phyloP scores from a whole-genome alignment of 2,329 filamentous ascomycete genomes.

The Thielaviopsis punctulata region DNA sequence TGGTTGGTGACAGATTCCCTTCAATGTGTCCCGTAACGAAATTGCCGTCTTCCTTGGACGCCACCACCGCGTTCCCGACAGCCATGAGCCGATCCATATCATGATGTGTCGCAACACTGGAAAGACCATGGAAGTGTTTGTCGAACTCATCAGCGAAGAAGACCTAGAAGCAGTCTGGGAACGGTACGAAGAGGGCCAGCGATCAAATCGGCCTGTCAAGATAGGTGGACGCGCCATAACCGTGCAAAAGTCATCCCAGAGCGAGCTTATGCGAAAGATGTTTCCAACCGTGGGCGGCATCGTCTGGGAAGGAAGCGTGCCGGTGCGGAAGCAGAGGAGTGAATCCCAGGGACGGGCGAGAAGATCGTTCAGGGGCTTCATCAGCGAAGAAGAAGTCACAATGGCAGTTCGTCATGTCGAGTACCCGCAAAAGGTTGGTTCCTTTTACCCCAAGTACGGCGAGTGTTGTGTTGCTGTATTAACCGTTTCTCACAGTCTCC shows the following conservation, averaged over 20 bases:
- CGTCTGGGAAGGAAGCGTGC: slow-evolving; percentile 32
- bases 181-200: slow-evolving; percentile 23
- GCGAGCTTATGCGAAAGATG: slow-evolving; percentile 40
- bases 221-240: slow-evolving; percentile 41
- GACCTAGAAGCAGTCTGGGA: slow-evolving; percentile 38
- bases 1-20: slow-evolving; percentile 34
- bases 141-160: slow-evolving; percentile 35
- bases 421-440: slow-evolving; percentile 37
- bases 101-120: slow-evolving; percentile 46
- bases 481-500: slow-evolving; percentile 28
- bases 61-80: slow-evolving; percentile 36
- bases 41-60: slow-evolving; percentile 42
- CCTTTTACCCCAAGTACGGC: neutral
- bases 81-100: slow-evolving; percentile 40
- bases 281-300: slow-evolving; percentile 42
- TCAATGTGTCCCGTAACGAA: slow-evolving; percentile 33
- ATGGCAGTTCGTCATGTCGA: slow-evolving; percentile 49
- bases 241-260: slow-evolving; percentile 38
- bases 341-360: slow-evolving; percentile 21
- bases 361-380: slow-evolving; percentile 38
- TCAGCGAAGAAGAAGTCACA: slow-evolving; percentile 44
- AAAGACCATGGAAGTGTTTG: slow-evolving; percentile 45
- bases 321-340: slow-evolving; percentile 15
- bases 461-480: neutral
- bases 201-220: slow-evolving; percentile 26